These are phyloP conservation scores for Aspergillus spinulosporus DNA, from an alignment of 2,329 filamentous ascomycete genomes.

Conservation along the genomic window DNA sequence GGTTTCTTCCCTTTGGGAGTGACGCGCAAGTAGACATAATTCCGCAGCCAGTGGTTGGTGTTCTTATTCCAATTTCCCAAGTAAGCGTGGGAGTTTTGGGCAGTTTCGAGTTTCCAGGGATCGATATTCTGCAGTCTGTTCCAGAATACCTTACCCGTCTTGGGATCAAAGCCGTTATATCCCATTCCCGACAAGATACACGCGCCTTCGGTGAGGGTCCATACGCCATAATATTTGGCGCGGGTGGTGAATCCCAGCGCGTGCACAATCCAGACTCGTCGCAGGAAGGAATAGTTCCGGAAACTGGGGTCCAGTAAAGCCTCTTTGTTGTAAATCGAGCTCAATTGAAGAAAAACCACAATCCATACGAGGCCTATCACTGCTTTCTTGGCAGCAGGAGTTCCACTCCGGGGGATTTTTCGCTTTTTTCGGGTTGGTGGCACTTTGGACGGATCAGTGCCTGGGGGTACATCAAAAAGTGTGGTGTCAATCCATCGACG, in stretches of 20 bases:
- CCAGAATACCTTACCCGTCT: slow-evolving; percentile 83
- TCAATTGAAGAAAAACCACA: slow-evolving; percentile 71
- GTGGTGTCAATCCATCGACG: slow-evolving; percentile 86
- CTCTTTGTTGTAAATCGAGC: slow-evolving; percentile 63
- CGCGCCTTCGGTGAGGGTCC: slow-evolving; percentile 87
- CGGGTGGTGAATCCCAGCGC: slow-evolving; percentile 79
- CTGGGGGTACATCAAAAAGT: slow-evolving; percentile 85
- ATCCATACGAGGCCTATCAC: slow-evolving; percentile 76
- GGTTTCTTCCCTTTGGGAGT: slow-evolving; percentile 95
- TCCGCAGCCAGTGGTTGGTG: slow-evolving; percentile 93
- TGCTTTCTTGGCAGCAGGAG: slow-evolving; percentile 77
- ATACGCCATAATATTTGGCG: slow-evolving; percentile 95
- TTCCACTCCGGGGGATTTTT: slow-evolving; percentile 87
- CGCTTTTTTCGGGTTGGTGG: slow-evolving; percentile 85
- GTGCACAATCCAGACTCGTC: slow-evolving; percentile 76
- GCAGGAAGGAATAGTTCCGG: slow-evolving; percentile 66
- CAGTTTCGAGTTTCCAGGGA: slow-evolving; percentile 79
- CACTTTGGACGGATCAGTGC: slow-evolving; percentile 79
- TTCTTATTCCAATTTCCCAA: slow-evolving; percentile 98
- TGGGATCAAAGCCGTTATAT: slow-evolving; percentile 87
- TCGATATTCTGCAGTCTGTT: slow-evolving; percentile 87
- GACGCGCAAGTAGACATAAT: slow-evolving; percentile 93
- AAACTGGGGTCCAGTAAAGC: slow-evolving; percentile 67
- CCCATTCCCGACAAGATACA: slow-evolving; percentile 93
- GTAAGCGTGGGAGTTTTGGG: slow-evolving; percentile 91